These are phyloP conservation scores for Pelargonium myrrhifolium DNA, from an alignment of 441 rosid genomes.

Conservation along the genomic window DNA sequence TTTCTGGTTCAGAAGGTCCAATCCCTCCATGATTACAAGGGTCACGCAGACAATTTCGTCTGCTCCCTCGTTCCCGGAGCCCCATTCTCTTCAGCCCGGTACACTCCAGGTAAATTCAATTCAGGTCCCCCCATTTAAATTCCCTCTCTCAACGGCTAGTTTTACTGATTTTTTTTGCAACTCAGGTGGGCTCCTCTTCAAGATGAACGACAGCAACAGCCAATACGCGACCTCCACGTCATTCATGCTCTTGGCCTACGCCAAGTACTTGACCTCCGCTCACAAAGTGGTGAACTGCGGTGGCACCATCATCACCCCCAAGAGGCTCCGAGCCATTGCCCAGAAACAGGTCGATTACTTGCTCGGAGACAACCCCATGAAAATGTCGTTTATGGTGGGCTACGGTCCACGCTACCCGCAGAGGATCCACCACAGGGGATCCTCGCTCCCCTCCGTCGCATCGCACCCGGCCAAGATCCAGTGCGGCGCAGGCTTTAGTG, in stretches of 20 bases:
- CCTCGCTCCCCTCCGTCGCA: conserved; percentile 51
- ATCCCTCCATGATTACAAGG: conserved; percentile 55
- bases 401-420: conserved; percentile 53
- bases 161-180: conserved; percentile 11
- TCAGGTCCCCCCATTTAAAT: not conserved
- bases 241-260: conserved; percentile 58
- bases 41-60: conserved; percentile 58
- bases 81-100: conserved; percentile 46
- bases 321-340: conserved; percentile 50
- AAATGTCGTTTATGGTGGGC: conserved; percentile 73
- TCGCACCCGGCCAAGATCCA: conserved; percentile 53
- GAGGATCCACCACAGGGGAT: conserved; percentile 65
- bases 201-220: conserved; percentile 62
- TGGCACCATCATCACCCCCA: conserved; percentile 46
- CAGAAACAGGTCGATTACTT: conserved; percentile 59
- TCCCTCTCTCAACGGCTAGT: conserved; percentile 21
- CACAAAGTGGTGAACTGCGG: conserved; percentile 51
- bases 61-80: conserved; percentile 62
- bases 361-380: conserved; percentile 57
- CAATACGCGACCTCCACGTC: conserved; percentile 68
- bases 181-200: conserved; percentile 56
- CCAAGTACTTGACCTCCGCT: conserved; percentile 55
- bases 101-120: conserved; percentile 42
- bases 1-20: conserved; percentile 50
- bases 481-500: conserved; percentile 48